Base-by-base conservation (phyloP, 495 filamentous ascomycete species). In the Hypoxylon fuscum region DNA sequence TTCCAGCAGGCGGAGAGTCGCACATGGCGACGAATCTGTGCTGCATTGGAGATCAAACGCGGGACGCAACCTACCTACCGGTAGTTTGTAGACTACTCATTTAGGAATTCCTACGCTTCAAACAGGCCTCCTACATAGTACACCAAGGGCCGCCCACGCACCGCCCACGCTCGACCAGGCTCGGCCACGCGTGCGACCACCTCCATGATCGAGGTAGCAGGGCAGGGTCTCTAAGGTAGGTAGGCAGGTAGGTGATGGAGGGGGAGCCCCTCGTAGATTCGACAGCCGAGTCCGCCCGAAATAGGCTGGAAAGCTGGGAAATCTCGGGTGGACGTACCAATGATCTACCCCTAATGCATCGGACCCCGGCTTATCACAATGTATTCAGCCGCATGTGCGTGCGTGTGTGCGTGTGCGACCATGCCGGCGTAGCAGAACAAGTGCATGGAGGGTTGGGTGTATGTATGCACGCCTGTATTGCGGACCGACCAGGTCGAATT, bases 311-410 rank as follows among this genome's bases (percentile, higher is more conserved):
- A 17, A 9, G 12, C 52, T 66, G 63, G 63, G 48, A 61, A 66
- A 58, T 58, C 51, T 56, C 62, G 62, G 62, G 62, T 66, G 41
- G 51, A 43, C 51, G 51, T 66, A 61, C 62, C 62, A 61, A 66
- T 66, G 62, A 66, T 66, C 62, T 38, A 60, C 62, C 56, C 62
- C 62, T 66, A 60, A 66, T 66, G 62, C 62, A 66, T 66, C 29
- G 6, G 20, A 48, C 40, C 62, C 56, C 35, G 21, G 46, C 56
- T 61, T 48, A 61, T 66, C 62, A 66, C 56, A 45, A 61, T 42
- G 44, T 46, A 51, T 66, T 66, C 62, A 66, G 62, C 62, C 62
- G 62, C 62, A 66, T 66, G 45, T 47, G 56, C 22, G 35, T 15
- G 42, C 27, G 44, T 61, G 62, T 59, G 35, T 15, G 42, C 27